phyloP scores from a whole-genome alignment of 2,329 filamentous ascomycete species.

The Pochonia chlamydosporia region DNA sequence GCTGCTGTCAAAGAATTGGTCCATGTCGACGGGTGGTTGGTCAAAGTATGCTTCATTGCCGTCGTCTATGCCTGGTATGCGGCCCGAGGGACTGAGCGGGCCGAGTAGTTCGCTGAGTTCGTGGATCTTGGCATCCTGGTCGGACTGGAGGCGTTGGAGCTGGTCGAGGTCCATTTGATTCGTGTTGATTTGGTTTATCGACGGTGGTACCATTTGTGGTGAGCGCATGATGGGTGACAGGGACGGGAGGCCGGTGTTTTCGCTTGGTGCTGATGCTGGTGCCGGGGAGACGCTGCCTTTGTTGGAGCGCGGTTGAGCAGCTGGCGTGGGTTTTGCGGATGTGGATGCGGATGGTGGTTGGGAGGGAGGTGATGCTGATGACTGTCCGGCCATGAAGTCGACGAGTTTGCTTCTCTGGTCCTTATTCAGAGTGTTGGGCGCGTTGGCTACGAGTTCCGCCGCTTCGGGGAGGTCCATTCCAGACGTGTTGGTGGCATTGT shows the following conservation, averaged over 20 bases:
- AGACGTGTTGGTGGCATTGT: constrained; percentile 47
- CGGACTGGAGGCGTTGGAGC: constrained; percentile 69
- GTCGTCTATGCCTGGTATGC: constrained; percentile 64
- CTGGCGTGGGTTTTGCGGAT: constrained; percentile 16
- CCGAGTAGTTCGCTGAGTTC: constrained; percentile 69
- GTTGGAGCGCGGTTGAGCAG: constrained; percentile 7
- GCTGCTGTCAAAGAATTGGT: constrained; percentile 45
- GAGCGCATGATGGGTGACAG: constrained; percentile 46
- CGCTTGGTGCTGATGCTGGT: constrained; percentile 6
- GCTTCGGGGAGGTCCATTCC: constrained; percentile 48
- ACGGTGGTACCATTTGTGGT: constrained; percentile 22
- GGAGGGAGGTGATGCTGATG: constrained; percentile 14
- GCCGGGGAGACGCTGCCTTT: constrained; percentile 19
- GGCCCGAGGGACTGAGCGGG: constrained; percentile 73
- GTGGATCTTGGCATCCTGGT: constrained; percentile 72
- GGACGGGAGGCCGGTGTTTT: constrained; percentile 25
- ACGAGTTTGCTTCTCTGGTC: constrained; percentile 55
- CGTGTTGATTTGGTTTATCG: constrained; percentile 57
- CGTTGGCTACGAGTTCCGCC: constrained; percentile 44
- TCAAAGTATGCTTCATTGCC: constrained; percentile 28
- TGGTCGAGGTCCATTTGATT: constrained; percentile 73
- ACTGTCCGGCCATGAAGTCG: constrained; percentile 51
- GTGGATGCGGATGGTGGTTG: constrained; percentile 16
- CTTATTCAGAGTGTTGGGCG: constrained; percentile 46
- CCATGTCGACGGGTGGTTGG: constrained; percentile 37